Conservation (phyloP, 495 filamentous ascomycete species). For the Glonium stellatum region DNA sequence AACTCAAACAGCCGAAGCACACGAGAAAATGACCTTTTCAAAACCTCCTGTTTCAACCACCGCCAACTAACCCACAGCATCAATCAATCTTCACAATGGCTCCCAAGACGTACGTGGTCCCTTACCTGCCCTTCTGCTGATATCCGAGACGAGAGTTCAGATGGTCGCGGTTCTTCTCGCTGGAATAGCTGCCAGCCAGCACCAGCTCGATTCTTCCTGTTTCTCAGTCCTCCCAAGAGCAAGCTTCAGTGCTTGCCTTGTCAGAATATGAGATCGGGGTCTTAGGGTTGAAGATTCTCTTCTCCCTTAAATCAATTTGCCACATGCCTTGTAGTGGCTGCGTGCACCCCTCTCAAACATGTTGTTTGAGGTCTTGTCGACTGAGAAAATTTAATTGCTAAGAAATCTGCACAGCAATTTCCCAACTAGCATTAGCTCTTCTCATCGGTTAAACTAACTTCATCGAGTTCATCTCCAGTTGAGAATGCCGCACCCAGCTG, state of each 20-base stretch:
- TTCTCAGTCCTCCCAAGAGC: constrained; percentile 43
- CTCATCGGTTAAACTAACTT: constrained; percentile 73
- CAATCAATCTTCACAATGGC: not conserved
- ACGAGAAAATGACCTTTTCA: not conserved
- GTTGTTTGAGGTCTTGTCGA: constrained; percentile 72
- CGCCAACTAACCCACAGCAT: not conserved
- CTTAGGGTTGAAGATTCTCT: constrained; percentile 69
- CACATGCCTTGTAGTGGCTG: constrained; percentile 40
- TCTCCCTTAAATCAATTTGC: constrained; percentile 80
- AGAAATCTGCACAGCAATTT: constrained; percentile 11
- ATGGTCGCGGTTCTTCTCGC: constrained; percentile 70
- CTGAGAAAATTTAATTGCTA: constrained; percentile 48
- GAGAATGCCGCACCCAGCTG: constrained; percentile 85
- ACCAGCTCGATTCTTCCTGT: constrained; percentile 78
- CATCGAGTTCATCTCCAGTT: constrained; percentile 69
- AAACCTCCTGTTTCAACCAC: not conserved
- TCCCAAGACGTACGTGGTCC: constrained; percentile 3
- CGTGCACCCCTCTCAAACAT: constrained; percentile 46
- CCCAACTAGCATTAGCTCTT: constrained; percentile 24
- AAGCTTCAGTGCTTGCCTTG: not conserved
- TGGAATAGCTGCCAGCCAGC: constrained; percentile 48
- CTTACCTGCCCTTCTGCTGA: constrained; percentile 1
- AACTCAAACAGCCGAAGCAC: not conserved
- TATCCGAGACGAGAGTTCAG: constrained; percentile 13
- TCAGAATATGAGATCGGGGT: constrained; percentile 48